Evolutionary conservation across 1,284 basidiomycete species (phyloP).

Genomic region (Calocybe gambosa): DNA sequence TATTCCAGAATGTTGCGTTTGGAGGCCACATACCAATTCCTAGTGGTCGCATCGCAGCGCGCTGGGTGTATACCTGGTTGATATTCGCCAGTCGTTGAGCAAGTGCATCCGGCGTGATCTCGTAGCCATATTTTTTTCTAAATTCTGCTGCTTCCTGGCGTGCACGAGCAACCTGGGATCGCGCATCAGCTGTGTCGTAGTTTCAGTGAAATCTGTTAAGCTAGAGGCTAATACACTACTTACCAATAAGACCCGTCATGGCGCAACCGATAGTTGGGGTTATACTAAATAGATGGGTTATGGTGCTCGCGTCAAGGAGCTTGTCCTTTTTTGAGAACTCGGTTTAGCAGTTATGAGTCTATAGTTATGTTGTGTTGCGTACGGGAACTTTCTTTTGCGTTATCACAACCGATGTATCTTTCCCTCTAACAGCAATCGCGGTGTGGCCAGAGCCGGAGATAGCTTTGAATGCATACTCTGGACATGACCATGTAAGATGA

Average conservation of each 20-base stretch:
- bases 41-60: constrained; percentile 94
- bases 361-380: constrained; percentile 22
- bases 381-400: constrained; percentile 99
- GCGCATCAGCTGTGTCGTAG: constrained; percentile 73
- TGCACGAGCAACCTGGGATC: constrained; percentile 86
- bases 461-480: constrained; percentile 99
- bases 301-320: constrained; percentile 89
- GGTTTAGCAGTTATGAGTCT: constrained; percentile 1
- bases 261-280: constrained; percentile 97
- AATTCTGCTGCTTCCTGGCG: constrained; percentile 91
- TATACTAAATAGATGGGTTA: constrained; percentile 95
- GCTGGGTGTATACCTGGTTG: constrained; percentile 98
- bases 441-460: constrained; percentile 97
- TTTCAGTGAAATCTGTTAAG: not conserved
- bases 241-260: constrained; percentile 93
- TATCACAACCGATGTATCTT: constrained; percentile 92
- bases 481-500: constrained; percentile 11
- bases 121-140: constrained; percentile 96
- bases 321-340: constrained; percentile 68
- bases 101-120: constrained; percentile 94
- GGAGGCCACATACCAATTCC: constrained; percentile 72
- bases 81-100: constrained; percentile 95
- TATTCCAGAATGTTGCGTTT: constrained; percentile 1
- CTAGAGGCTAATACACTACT: constrained; percentile 17
- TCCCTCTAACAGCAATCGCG: constrained; percentile 87